Evolutionary conservation across 1,284 basidiomycete genomes (phyloP), one percentile per base, ranked within the genome.

Genomic region (Boletus holoroseus): DNA sequence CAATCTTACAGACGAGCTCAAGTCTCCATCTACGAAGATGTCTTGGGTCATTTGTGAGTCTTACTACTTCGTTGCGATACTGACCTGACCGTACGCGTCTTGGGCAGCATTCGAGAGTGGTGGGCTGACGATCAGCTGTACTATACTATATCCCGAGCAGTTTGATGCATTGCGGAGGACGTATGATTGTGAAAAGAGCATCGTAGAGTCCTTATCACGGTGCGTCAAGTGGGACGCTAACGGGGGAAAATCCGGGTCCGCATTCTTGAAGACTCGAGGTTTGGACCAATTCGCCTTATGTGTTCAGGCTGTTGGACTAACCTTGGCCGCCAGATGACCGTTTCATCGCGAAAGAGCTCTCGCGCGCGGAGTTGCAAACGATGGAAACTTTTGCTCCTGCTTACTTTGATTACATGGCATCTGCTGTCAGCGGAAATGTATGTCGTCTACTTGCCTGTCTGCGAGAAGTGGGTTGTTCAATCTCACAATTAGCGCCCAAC

Each of bases 301-400:
- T 27, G 26, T 20, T 49, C 13, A 7, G 7, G 32, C 2, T 34
- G 32, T 26, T 48, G 34, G 16, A 47, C 48, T 53, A 15, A 54
- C 34, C 11, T 51, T 44, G 35, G 7, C 3, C 44, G 7, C 31
- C 60, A 91, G 96, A 99, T 67, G 94, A 98, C 66, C 91, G 96
- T 4, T 95, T 99, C 74, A 94, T 99, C 58, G 92, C 96, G 42
- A 99, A 99, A 66, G 95, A 97, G 64, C 81, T 99, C 28, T 96
- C 94, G 0, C 80, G 84, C 50, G 78, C 90, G 35, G 96, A 99
- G 68, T 76, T 98, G 61, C 92, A 97, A 64, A 90, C 91, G 0
- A 91, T 99, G 80, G 91, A 94, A 61, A 93, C 90, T 7, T 99
- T 99, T 70, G 96, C 94, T 7, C 95, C 95, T 0, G 88, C 91